Evolutionary conservation across 75 land plant species (phyloP).

Genomic region (Adiantum capillusveneris): DNA sequence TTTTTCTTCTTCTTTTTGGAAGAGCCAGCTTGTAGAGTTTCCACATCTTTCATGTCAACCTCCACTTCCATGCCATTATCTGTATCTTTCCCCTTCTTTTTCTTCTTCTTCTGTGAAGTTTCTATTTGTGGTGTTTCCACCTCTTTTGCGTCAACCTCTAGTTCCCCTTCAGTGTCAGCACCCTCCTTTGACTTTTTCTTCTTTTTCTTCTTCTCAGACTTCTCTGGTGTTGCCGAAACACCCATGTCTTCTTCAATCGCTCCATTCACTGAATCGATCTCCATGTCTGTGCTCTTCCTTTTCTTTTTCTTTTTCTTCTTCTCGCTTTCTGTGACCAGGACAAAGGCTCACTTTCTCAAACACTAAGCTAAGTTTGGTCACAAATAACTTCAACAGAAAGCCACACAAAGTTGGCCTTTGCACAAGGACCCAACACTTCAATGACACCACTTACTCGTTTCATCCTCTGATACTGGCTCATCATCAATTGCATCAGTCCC

Average conservation of each 20-base stretch:
- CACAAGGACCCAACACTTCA: no score
- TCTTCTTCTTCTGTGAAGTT: no score
- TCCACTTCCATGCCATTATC: no score
- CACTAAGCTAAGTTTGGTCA: no score
- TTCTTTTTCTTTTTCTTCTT: background rate
- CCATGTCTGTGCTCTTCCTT: background rate
- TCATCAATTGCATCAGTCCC: conserved; percentile 10
- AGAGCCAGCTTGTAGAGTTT: no score
- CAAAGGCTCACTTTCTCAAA: background rate
- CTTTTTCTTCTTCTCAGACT: conserved; percentile 1
- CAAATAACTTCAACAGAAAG: no score
- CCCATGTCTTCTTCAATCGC: background rate
- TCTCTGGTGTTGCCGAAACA: background rate
- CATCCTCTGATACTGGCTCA: background rate
- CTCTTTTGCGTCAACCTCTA: background rate
- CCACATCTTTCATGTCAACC: no score
- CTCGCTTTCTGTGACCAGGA: background rate
- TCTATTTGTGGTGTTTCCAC: no score
- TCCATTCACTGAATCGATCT: background rate
- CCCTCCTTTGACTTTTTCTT: background rate
- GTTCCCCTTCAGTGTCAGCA: background rate
- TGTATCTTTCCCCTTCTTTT: no score
- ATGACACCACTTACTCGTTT: background rate
- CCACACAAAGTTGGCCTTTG: no score
- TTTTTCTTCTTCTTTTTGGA: no score